These are phyloP conservation scores for Pestalotiopsis sp. DNA, from an alignment of 2,329 filamentous ascomycete genomes.

Conservation along the genomic window DNA sequence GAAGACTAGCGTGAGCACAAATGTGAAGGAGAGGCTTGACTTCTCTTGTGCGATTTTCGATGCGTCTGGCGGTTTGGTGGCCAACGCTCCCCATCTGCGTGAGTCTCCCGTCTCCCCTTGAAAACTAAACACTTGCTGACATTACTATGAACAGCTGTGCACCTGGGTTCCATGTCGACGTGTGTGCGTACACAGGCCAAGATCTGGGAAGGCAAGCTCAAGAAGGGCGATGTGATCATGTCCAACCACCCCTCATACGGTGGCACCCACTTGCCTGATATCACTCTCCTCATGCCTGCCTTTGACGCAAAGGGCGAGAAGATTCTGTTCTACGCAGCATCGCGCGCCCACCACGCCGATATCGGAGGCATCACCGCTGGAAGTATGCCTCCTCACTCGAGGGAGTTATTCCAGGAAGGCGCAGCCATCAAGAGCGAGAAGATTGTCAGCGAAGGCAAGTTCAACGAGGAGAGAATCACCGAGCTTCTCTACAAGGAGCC, in stretches of 20 bases:
- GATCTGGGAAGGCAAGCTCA: conserved; percentile 78
- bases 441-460: conserved; percentile 72
- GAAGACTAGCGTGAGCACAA: conserved; percentile 79
- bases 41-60: conserved; percentile 85
- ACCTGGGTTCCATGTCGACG: conserved; percentile 84
- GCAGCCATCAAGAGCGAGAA: conserved; percentile 63
- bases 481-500: conserved; percentile 71
- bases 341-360: conserved; percentile 80
- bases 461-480: conserved; percentile 73
- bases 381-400: conserved; percentile 73
- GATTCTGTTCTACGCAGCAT: conserved; percentile 82
- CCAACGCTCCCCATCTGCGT: conserved; percentile 77
- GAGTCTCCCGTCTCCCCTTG: neutral
- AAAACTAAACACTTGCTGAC: neutral
- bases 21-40: conserved; percentile 81
- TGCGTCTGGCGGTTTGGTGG: conserved; percentile 73
- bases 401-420: conserved; percentile 59
- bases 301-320: conserved; percentile 67
- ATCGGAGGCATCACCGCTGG: conserved; percentile 77
- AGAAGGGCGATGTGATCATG: conserved; percentile 79
- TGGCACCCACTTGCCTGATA: conserved; percentile 82
- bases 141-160: conserved; percentile 53
- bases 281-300: conserved; percentile 79
- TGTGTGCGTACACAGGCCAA: conserved; percentile 78
- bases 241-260: conserved; percentile 85